Evolutionary conservation across 495 filamentous ascomycete species (phyloP), one percentile per base, ranked within the genome.

Genomic region (Xylaria castorea): DNA sequence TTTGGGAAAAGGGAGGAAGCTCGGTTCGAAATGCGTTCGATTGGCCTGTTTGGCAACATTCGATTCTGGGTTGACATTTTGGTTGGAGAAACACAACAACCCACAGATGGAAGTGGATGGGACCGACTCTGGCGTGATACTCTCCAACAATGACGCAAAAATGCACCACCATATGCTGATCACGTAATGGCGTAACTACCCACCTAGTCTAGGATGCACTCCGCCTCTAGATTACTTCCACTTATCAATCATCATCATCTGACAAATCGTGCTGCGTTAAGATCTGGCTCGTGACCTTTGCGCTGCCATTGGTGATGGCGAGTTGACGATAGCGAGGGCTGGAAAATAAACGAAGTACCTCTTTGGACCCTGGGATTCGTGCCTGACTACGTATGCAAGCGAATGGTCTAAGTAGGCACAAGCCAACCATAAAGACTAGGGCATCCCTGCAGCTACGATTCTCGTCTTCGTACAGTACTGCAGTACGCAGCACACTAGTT

Each of bases 71-170:
- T 8, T 55, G 30, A 34, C 55, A 5, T 34, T 14, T 46, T 48
- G 44, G 44, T 18, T 46, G 40, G 40, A 42, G 42, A 27, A 48
- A 18, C 1, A 5, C 1, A 5, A 16, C 4, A 38, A 20, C 50
- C 40, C 9, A 44, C 2, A 40, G 61, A 22, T 16, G 36, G 38
- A 22, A 50, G 64, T 30, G 38, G 25, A 22, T 32, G 22, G 64
- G n/a, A n/a, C 38, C 6, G 5, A 38, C 32, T 5, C 25, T 68
- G 32, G 66, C 66, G 66, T 36, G 50, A 68, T 68, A 51, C 36
- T n/a, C 48, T 57, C 66, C 50, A 32, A 44, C n/a, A 0, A 68
- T 68, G 66, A 68, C 66, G 65, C 65, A 27, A 67, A n/a, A 40
- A 55, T 22, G 53, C 53, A 57, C 53, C 53, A 57, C 53, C 4